Base-by-base conservation (phyloP, 257 asterid genomes). In the Solanum chilense region DNA sequence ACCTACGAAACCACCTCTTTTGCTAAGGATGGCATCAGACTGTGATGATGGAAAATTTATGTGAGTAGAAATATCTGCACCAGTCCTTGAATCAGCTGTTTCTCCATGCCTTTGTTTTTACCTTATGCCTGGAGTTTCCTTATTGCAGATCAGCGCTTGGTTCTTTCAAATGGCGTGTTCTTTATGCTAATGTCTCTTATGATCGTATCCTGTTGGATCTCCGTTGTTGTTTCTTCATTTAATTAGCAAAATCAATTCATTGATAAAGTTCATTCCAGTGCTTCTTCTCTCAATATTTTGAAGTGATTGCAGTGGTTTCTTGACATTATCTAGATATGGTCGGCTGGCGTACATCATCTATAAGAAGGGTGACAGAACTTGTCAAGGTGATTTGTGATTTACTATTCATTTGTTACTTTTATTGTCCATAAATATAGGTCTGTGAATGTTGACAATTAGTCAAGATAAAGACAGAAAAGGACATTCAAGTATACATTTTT, bases 271-370 rank as follows among this genome's bases (percentile, higher is more conserved):
- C 35, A n/a, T 88, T 89, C 58, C 84, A 18, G 85, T 49, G 44
- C 44, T 29, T 29, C 66, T 31, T 49, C 16, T 85, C 85, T 45
- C 47, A 56, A 86, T 87, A 21, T 87, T 86, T 88, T 90, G 87
- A 73, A 71, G 88, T 39, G 45, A 44, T 56, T 68, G 77, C 73
- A 76, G 83, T n/a, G 87, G 80, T 84, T 89, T 86, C 95, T 93
- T 96, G 91, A 89, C 93, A 7, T 85, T 62, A 82, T 89, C 86
- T 83, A 96, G 99, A 97, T 92, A 90, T 95, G 98, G 99, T 97
- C 89, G 99, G 99, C 74, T 97, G 99, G 99, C 98, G 99, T 70
- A 97, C 99, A 45, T 94, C 99, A 35, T 97, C 99, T 69, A 90
- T 97, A 82, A 89, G 99, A 91, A 93, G 99, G 87, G 99, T 92